Percentiles rank a stretch among this genome's conserved stretches.
These are phyloP conservation scores for Penicillium desertorum DNA, from an alignment of 495 filamentous ascomycete species.

Conservation along the genomic window DNA sequence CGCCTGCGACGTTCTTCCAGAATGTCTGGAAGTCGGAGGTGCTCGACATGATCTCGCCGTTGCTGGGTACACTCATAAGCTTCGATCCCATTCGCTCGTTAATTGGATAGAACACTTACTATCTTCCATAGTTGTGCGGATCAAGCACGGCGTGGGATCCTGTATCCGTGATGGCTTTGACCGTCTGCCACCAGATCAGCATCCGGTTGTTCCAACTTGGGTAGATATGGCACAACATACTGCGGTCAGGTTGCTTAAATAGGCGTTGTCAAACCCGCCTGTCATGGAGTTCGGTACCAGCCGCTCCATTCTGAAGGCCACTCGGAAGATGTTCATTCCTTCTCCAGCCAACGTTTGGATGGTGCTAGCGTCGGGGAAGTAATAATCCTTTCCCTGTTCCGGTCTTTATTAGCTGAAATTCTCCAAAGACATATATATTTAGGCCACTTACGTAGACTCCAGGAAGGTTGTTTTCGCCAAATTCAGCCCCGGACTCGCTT, in stretches of 20 bases:
- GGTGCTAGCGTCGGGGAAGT: constrained; percentile 53
- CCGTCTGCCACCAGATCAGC: constrained; percentile 40
- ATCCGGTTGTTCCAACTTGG: not conserved
- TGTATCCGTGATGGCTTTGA: constrained; percentile 58
- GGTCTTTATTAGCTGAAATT: constrained; percentile 27
- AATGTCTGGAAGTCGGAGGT: constrained; percentile 58
- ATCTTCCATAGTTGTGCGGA: constrained; percentile 67
- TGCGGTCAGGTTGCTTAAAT: constrained; percentile 39
- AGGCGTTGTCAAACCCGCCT: constrained; percentile 38
- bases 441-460: constrained; percentile 22
- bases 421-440: not conserved
- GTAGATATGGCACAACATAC: constrained; percentile 29
- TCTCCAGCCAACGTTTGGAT: constrained; percentile 56
- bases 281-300: constrained; percentile 53
- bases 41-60: constrained; percentile 63
- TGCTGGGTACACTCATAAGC: constrained; percentile 40
- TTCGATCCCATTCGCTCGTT: not conserved
- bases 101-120: constrained; percentile 23
- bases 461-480: constrained; percentile 24
- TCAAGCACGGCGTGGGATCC: constrained; percentile 66
- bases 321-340: constrained; percentile 69
- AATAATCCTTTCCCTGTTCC: constrained; percentile 53
- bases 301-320: constrained; percentile 69
- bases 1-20: constrained; percentile 61
- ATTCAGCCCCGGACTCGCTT: constrained; percentile 33